phyloP scores from a whole-genome alignment of 345 rosid species.

The Cochlearia excelsa region DNA sequence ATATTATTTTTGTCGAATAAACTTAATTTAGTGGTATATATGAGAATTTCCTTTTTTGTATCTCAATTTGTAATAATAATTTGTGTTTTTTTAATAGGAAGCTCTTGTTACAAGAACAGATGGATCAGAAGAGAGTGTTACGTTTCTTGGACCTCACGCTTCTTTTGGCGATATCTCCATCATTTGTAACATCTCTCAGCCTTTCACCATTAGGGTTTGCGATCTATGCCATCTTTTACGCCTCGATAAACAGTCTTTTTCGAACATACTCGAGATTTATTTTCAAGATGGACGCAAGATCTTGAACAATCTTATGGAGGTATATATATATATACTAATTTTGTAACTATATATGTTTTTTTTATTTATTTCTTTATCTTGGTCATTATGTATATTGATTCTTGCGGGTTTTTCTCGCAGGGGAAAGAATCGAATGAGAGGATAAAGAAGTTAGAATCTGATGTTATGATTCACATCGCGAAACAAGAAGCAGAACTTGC shows the following conservation, averaged over 20 bases:
- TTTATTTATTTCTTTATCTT: too few relatives aligned
- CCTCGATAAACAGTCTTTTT: constrained; percentile 81
- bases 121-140: constrained; percentile 64
- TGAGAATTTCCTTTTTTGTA: too few relatives aligned
- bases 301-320: constrained; percentile 82
- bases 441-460: constrained; percentile 74
- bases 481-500: constrained; percentile 98
- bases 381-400: neutral
- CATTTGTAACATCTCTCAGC: constrained; percentile 94
- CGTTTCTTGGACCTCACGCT: constrained; percentile 51
- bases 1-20: too few relatives aligned
- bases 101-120: constrained; percentile 58
- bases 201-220: constrained; percentile 73
- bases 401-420: constrained; percentile 38
- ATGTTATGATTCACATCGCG: constrained; percentile 76
- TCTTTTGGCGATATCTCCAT: constrained; percentile 89
- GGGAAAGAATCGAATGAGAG: constrained; percentile 65
- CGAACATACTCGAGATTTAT: constrained; percentile 86
- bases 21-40: too few relatives aligned
- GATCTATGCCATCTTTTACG: constrained; percentile 78
- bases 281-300: constrained; percentile 83
- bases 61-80: neutral
- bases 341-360: too few relatives aligned
- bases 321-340: constrained; percentile 19
- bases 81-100: constrained; percentile 45